Conservation (phyloP, 345 rosid species). For the Durio zibethinus region DNA sequence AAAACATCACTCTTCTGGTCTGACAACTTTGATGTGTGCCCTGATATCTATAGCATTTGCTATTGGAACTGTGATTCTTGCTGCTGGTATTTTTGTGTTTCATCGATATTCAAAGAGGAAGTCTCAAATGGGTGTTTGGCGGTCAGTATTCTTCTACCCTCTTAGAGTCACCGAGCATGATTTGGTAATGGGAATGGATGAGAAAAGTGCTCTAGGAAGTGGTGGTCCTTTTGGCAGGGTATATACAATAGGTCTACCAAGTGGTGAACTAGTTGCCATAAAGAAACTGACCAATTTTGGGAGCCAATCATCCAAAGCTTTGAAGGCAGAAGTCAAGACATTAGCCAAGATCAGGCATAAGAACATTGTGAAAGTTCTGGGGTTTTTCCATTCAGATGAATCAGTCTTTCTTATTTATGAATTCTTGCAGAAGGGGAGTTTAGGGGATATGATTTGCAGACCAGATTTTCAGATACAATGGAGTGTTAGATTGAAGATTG, state of each 20-base stretch:
- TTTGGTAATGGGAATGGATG: constrained; percentile 59
- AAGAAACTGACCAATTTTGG: constrained; percentile 69
- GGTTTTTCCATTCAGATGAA: constrained; percentile 75
- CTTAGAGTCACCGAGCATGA: constrained; percentile 76
- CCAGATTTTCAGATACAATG: constrained; percentile 56
- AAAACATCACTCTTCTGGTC: constrained; percentile 33
- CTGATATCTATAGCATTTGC: constrained; percentile 67
- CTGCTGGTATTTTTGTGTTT: constrained; percentile 47
- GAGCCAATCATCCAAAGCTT: constrained; percentile 53
- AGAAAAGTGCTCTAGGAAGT: constrained; percentile 53
- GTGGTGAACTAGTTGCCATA: constrained; percentile 74
- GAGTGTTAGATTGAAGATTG: constrained; percentile 73
- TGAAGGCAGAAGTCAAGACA: constrained; percentile 80
- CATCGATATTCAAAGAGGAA: constrained; percentile 53
- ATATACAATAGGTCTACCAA: constrained; percentile 55
- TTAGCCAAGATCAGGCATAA: constrained; percentile 80
- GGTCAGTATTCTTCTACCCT: constrained; percentile 77
- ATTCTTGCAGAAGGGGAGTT: constrained; percentile 64
- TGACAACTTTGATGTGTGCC: constrained; percentile 44
- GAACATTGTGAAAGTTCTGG: constrained; percentile 71
- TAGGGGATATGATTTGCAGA: constrained; percentile 55
- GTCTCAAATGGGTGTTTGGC: constrained; percentile 54
- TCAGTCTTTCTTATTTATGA: constrained; percentile 73
- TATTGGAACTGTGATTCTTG: constrained; percentile 43
- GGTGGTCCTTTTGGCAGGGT: constrained; percentile 67